phyloP scores from a whole-genome alignment of 106 monocot genomes.

The Dendrobium chrysotoxum region DNA sequence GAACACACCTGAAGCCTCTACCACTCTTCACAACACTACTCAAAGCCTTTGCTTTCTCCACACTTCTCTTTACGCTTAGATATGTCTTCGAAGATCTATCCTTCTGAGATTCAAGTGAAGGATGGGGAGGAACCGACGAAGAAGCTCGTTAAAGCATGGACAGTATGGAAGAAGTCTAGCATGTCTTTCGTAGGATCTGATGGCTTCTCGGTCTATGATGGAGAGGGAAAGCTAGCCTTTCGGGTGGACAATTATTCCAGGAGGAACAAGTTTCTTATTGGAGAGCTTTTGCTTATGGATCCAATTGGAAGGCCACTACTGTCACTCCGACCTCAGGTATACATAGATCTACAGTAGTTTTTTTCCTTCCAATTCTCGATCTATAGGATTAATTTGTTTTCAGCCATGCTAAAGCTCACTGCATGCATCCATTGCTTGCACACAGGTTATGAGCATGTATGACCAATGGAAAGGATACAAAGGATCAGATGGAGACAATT shows the following conservation, averaged over 20 bases:
- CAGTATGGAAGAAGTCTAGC: slow-evolving; percentile 94
- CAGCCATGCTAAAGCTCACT: too few species aligned
- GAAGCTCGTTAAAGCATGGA: slow-evolving; percentile 23
- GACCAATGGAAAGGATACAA: slow-evolving; percentile 50
- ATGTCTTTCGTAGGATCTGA: slow-evolving; percentile 84
- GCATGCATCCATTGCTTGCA: too few species aligned
- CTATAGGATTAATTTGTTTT: too few species aligned
- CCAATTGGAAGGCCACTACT: slow-evolving; percentile 46
- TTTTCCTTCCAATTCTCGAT: too few species aligned
- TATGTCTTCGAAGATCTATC: not conserved
- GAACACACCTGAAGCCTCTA: not conserved
- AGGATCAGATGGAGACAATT: slow-evolving; percentile 11
- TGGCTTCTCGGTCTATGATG: slow-evolving; percentile 70
- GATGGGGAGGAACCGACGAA: not conserved
- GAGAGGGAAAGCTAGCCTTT: slow-evolving; percentile 52
- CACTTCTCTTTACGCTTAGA: not conserved
- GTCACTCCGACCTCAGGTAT: slow-evolving; percentile 57
- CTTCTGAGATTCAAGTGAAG: slow-evolving; percentile 2
- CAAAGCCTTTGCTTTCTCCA: too few species aligned
- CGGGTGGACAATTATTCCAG: slow-evolving; percentile 92
- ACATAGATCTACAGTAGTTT: too few species aligned
- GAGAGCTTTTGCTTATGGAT: slow-evolving; percentile 75
- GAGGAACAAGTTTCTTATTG: slow-evolving; percentile 33
- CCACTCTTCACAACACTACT: not conserved
- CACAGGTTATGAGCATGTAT: slow-evolving; percentile 60